Percentiles rank a stretch among this genome's conserved stretches.
Evolutionary conservation across 2,329 filamentous ascomycete species (phyloP).

Genomic region (Aschersonia sp.): DNA sequence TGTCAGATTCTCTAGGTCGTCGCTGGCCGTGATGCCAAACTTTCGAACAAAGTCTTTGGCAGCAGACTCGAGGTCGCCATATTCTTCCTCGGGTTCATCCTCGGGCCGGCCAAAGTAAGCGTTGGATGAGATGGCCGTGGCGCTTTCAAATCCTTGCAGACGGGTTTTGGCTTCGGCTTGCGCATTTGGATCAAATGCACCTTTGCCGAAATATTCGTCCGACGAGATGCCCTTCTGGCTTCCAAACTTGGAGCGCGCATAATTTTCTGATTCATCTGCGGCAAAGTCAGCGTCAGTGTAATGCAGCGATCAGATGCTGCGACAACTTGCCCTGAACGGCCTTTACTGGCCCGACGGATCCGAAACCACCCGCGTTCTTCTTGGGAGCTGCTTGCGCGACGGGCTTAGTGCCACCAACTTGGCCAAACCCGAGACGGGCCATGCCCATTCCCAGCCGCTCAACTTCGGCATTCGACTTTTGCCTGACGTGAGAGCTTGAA

Average conservation of each 20-base stretch:
- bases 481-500: slow-evolving; percentile 36
- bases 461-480: slow-evolving; percentile 61
- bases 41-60: slow-evolving; percentile 93
- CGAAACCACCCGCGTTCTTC: slow-evolving; percentile 75
- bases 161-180: slow-evolving; percentile 77
- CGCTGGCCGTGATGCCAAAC: slow-evolving; percentile 89
- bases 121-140: slow-evolving; percentile 84
- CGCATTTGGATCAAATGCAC: slow-evolving; percentile 63
- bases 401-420: slow-evolving; percentile 52
- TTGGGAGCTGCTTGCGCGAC: slow-evolving; percentile 38
- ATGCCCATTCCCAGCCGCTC: slow-evolving; percentile 87
- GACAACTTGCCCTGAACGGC: slow-evolving; percentile 46
- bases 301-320: not conserved
- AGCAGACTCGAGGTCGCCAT: slow-evolving; percentile 81
- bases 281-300: not conserved
- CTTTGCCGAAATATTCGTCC: slow-evolving; percentile 95
- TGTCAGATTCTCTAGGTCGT: slow-evolving; percentile 85
- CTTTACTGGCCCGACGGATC: slow-evolving; percentile 65
- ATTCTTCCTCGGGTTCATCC: slow-evolving; percentile 64
- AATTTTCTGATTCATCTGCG: slow-evolving; percentile 61
- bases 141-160: slow-evolving; percentile 85
- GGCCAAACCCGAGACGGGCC: slow-evolving; percentile 72
- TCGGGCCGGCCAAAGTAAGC: slow-evolving; percentile 94
- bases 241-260: slow-evolving; percentile 79
- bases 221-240: slow-evolving; percentile 91